phyloP scores from a whole-genome alignment of 495 filamentous ascomycete genomes.

The Aspergillus egyptiacus region DNA sequence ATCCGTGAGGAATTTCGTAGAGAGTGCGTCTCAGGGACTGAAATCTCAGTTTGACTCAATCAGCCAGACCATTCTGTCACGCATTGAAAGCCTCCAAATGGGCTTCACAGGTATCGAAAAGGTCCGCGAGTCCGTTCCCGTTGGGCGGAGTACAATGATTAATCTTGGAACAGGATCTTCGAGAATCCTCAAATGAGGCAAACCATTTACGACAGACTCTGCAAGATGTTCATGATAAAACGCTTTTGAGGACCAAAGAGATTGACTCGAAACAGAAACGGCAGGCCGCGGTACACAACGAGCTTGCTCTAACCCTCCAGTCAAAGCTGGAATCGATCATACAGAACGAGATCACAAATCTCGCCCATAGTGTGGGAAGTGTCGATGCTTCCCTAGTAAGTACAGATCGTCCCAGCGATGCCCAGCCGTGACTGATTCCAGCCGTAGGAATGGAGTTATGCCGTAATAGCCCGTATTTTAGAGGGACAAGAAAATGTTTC shows the following conservation, averaged over 20 bases:
- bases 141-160: background rate
- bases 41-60: conserved; percentile 23
- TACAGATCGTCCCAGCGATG: background rate
- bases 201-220: conserved; percentile 28
- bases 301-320: conserved; percentile 28
- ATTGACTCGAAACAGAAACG: conserved; percentile 20
- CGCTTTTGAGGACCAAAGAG: conserved; percentile 23
- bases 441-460: conserved; percentile 29
- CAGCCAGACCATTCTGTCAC: conserved; percentile 17
- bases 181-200: conserved; percentile 26
- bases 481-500: conserved; percentile 29
- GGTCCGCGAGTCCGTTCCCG: conserved; percentile 16
- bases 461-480: conserved; percentile 24
- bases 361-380: conserved; percentile 27
- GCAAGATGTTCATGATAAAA: conserved; percentile 29
- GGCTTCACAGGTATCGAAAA: conserved; percentile 27
- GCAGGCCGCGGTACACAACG: conserved; percentile 21
- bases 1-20: conserved; percentile 23
- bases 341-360: conserved; percentile 21
- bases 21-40: conserved; percentile 25
- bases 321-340: conserved; percentile 23
- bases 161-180: conserved; percentile 31
- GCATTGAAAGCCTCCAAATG: conserved; percentile 21
- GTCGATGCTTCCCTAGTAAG: conserved; percentile 32
- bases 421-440: conserved; percentile 4